phyloP scores from a whole-genome alignment of 306 rosid genomes.

The Dalbergia cochinchinensis region DNA sequence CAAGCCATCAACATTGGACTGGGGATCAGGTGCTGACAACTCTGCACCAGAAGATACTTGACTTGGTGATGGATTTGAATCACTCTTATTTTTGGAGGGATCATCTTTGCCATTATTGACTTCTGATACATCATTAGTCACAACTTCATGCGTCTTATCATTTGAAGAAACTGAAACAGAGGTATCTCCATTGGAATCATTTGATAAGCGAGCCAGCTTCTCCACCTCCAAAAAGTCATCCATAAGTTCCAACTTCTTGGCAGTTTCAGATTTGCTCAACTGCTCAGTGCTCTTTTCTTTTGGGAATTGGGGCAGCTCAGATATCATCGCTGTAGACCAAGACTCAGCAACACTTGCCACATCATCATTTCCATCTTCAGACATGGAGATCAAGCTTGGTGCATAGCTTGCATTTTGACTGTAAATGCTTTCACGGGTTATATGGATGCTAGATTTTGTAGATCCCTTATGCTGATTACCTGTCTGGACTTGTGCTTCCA shows the following conservation, averaged over 20 bases:
- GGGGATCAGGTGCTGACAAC: constrained; percentile 43
- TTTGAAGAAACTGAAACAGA: constrained; percentile 55
- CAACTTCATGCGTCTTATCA: constrained; percentile 53
- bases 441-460: constrained; percentile 72
- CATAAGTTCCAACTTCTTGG: constrained; percentile 85
- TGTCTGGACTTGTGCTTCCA: constrained; percentile 77
- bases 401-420: constrained; percentile 79
- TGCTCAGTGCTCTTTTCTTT: constrained; percentile 70
- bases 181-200: constrained; percentile 61
- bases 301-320: constrained; percentile 70
- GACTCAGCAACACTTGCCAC: constrained; percentile 80
- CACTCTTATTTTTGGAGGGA: constrained; percentile 53
- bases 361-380: constrained; percentile 95
- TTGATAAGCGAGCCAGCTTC: constrained; percentile 83
- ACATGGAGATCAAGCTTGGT: constrained; percentile 83
- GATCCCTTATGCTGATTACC: constrained; percentile 76
- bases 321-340: constrained; percentile 66
- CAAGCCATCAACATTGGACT: constrained; percentile 49
- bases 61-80: constrained; percentile 53
- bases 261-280: constrained; percentile 66
- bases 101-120: constrained; percentile 48
- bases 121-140: constrained; percentile 57
- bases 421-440: constrained; percentile 69
- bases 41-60: constrained; percentile 48
- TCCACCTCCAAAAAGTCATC: constrained; percentile 99